Conservation (phyloP, 2,329 filamentous ascomycete genomes). For the Parastagonospora avenae region DNA sequence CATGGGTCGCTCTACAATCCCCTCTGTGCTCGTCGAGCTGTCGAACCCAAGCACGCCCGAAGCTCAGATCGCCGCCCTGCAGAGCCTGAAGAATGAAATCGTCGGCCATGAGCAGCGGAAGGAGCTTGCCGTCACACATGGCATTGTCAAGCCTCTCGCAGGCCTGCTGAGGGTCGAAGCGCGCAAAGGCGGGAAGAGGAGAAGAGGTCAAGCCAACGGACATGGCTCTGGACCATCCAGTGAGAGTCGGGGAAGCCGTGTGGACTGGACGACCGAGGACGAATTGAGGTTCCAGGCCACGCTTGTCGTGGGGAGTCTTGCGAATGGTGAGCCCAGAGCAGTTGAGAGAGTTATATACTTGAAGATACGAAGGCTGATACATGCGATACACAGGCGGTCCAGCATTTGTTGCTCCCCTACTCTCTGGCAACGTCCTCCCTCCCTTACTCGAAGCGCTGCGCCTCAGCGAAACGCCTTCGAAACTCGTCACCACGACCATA, state of each 20-base stretch:
- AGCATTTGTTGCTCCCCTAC: constrained; percentile 75
- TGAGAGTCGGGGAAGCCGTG: constrained; percentile 5
- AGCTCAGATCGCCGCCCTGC: constrained; percentile 63
- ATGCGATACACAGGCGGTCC: constrained; percentile 67
- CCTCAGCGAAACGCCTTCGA: constrained; percentile 65
- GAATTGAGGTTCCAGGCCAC: constrained; percentile 76
- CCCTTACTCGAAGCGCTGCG: constrained; percentile 74
- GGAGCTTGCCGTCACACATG: constrained; percentile 73
- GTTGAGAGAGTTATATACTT: background rate
- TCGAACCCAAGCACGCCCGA: constrained; percentile 43
- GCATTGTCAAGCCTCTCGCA: constrained; percentile 68
- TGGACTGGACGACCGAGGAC: constrained; percentile 65
- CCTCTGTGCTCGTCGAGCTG: constrained; percentile 46
- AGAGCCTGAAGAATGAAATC: constrained; percentile 83
- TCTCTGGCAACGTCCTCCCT: constrained; percentile 69
- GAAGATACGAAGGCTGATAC: constrained; percentile 20
- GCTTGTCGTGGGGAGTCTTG: constrained; percentile 82
- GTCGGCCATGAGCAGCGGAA: constrained; percentile 89
- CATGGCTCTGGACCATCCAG: constrained; percentile 13
- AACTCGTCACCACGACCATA: constrained; percentile 74
- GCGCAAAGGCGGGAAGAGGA: constrained; percentile 54
- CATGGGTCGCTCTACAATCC: constrained; percentile 46
- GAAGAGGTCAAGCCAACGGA: constrained; percentile 47
- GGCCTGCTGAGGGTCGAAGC: constrained; percentile 54
- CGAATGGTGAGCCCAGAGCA: constrained; percentile 66